Conservation (phyloP, 2,329 filamentous ascomycete species). For the Colletotrichum camelliae region DNA sequence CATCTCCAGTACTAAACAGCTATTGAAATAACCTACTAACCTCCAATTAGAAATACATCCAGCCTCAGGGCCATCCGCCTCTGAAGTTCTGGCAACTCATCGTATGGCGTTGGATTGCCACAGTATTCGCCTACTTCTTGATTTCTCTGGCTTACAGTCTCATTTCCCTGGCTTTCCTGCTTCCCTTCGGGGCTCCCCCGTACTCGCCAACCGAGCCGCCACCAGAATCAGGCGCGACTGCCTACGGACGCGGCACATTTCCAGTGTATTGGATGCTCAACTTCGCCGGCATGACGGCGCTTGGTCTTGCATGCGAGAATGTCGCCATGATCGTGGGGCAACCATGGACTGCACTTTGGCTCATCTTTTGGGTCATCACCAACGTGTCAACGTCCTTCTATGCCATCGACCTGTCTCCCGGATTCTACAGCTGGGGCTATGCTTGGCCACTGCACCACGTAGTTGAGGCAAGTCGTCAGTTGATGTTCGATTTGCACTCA, state of each 20-base stretch:
- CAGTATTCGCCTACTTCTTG: slow-evolving; percentile 63
- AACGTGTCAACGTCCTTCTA: slow-evolving; percentile 69
- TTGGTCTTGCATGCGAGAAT: slow-evolving; percentile 70
- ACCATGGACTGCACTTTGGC: slow-evolving; percentile 65
- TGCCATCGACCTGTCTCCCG: slow-evolving; percentile 60
- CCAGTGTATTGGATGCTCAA: slow-evolving; percentile 69
- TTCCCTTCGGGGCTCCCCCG: slow-evolving; percentile 60
- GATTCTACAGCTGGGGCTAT: slow-evolving; percentile 67
- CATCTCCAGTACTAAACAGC: not conserved
- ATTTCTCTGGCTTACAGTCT: slow-evolving; percentile 68
- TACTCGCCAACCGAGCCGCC: slow-evolving; percentile 45
- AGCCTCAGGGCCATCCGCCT: slow-evolving; percentile 58
- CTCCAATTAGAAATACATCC: slow-evolving; percentile 50
- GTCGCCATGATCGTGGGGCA: slow-evolving; percentile 66
- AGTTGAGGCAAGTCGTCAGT: slow-evolving; percentile 63
- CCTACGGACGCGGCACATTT: slow-evolving; percentile 64
- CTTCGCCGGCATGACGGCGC: slow-evolving; percentile 65
- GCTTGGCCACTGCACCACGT: slow-evolving; percentile 69
- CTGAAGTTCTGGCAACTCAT: slow-evolving; percentile 64
- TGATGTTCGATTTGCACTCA: slow-evolving; percentile 65
- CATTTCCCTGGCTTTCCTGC: slow-evolving; percentile 67
- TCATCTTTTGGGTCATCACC: slow-evolving; percentile 72
- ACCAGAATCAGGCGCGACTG: slow-evolving; percentile 52
- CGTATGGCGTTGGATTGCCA: slow-evolving; percentile 62
- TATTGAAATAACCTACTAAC: not conserved